Evolutionary conservation across 2,329 filamentous ascomycete species (phyloP).

Genomic region (Pyrenochaeta sp.): DNA sequence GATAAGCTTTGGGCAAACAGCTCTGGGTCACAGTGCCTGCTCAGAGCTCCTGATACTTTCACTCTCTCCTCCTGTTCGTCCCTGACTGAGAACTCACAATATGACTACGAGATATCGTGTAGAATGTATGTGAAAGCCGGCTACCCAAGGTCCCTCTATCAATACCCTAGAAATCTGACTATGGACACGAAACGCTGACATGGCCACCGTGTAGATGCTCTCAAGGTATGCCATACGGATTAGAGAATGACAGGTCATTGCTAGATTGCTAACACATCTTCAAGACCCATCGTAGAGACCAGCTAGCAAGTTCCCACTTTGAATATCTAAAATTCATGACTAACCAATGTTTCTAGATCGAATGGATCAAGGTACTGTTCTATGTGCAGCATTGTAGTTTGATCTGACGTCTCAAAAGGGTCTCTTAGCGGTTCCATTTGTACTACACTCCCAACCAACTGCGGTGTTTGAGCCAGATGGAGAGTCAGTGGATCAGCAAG

Average conservation of each 20-base stretch:
- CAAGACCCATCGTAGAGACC: slow-evolving; percentile 89
- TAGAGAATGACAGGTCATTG: slow-evolving; percentile 2
- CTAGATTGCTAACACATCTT: slow-evolving; percentile 24
- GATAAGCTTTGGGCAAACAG: slow-evolving; percentile 31
- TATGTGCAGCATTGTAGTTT: too few species aligned
- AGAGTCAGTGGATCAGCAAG: slow-evolving; percentile 73
- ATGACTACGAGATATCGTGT: slow-evolving; percentile 55
- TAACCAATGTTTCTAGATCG: slow-evolving; percentile 58
- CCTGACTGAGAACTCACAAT: slow-evolving; percentile 11
- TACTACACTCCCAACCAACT: slow-evolving; percentile 93
- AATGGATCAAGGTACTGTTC: slow-evolving; percentile 84
- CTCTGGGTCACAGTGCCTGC: slow-evolving; percentile 26
- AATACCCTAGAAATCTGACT: neutral
- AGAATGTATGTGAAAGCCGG: slow-evolving; percentile 43
- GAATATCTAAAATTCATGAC: neutral
- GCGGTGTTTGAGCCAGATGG: slow-evolving; percentile 79
- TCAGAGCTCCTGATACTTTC: slow-evolving; percentile 16
- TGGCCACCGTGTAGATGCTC: slow-evolving; percentile 61
- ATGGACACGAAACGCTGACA: slow-evolving; percentile 21
- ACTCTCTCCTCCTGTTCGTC: slow-evolving; percentile 4
- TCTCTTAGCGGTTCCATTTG: slow-evolving; percentile 92
- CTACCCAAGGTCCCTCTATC: neutral
- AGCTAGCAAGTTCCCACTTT: slow-evolving; percentile 73
- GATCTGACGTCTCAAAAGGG: slow-evolving; percentile 29
- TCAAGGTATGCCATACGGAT: slow-evolving; percentile 61